Conservation (phyloP, 176 grass and related monocot genomes). For the Echinochloa phyllopogon region DNA sequence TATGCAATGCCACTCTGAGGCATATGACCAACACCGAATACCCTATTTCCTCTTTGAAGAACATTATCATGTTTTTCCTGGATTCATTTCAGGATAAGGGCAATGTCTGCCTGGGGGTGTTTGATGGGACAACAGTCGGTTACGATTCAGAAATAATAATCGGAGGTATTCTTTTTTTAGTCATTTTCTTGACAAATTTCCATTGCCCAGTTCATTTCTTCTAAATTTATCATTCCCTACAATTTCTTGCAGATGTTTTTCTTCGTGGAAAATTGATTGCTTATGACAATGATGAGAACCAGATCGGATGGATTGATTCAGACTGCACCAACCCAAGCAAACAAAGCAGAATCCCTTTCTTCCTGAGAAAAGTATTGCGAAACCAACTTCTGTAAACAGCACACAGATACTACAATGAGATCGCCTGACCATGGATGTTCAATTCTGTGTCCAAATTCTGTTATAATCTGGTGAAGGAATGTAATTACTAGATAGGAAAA, state of each 20-base stretch:
- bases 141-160: slow-evolving; percentile 72
- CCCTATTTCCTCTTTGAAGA: slow-evolving; percentile 8
- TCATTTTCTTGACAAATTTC: slow-evolving; percentile 21
- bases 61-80: background rate
- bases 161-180: slow-evolving; percentile 63
- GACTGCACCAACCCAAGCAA: slow-evolving; percentile 61
- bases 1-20: background rate
- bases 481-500: slow-evolving; percentile 35
- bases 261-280: slow-evolving; percentile 83
- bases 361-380: slow-evolving; percentile 45
- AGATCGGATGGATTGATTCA: slow-evolving; percentile 76
- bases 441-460: slow-evolving; percentile 27
- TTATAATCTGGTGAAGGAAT: slow-evolving; percentile 32
- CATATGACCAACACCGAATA: background rate
- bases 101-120: slow-evolving; percentile 84
- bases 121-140: slow-evolving; percentile 68
- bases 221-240: background rate
- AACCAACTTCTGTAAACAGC: slow-evolving; percentile 40
- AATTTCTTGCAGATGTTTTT: slow-evolving; percentile 62
- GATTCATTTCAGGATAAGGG: slow-evolving; percentile 66
- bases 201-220: background rate
- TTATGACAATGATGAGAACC: slow-evolving; percentile 78
- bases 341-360: slow-evolving; percentile 57
- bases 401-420: slow-evolving; percentile 8
- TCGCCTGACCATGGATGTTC: slow-evolving; percentile 2